phyloP scores from a whole-genome alignment of 1,284 basidiomycete genomes.

The Quambalaria eucalypti region DNA sequence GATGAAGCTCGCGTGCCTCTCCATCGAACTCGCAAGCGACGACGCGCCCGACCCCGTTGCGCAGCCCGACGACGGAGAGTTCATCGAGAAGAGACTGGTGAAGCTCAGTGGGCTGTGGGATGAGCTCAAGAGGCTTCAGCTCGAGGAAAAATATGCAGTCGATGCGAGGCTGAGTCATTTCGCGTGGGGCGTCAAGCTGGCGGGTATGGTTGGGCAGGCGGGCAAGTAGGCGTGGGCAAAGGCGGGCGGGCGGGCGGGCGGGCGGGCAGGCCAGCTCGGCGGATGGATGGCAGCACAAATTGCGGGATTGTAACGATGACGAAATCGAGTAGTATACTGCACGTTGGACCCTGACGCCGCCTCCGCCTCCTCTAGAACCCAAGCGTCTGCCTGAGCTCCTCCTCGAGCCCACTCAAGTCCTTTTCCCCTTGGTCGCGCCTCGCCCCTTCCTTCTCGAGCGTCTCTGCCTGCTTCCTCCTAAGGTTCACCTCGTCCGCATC shows the following conservation, averaged over 20 bases:
- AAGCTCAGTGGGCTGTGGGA: conserved; percentile 27
- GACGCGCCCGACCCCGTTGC: conserved; percentile 40
- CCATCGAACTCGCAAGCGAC: conserved; percentile 26
- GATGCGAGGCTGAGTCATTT: conserved; percentile 42
- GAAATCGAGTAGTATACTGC: background rate
- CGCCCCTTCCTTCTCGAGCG: conserved; percentile 50
- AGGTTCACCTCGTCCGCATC: background rate
- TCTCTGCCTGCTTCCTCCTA: conserved; percentile 54
- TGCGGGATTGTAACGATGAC: background rate
- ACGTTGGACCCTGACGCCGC: background rate
- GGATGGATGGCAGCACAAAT: background rate
- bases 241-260: background rate
- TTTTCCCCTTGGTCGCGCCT: conserved; percentile 54
- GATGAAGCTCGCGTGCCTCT: conserved; percentile 39
- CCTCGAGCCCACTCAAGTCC: conserved; percentile 16
- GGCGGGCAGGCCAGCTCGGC: background rate
- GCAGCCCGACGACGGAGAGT: conserved; percentile 43
- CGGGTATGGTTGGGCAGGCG: background rate
- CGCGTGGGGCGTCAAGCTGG: conserved; percentile 32
- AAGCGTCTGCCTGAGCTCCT: conserved; percentile 27
- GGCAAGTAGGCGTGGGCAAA: background rate
- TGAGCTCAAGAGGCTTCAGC: conserved; percentile 27
- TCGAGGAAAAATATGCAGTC: conserved; percentile 27
- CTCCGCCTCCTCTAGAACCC: conserved; percentile 18
- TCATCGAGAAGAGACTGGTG: conserved; percentile 41